phyloP scores from a whole-genome alignment of 768 basidiomycete genomes.

The Boletus pseudopeckii region DNA sequence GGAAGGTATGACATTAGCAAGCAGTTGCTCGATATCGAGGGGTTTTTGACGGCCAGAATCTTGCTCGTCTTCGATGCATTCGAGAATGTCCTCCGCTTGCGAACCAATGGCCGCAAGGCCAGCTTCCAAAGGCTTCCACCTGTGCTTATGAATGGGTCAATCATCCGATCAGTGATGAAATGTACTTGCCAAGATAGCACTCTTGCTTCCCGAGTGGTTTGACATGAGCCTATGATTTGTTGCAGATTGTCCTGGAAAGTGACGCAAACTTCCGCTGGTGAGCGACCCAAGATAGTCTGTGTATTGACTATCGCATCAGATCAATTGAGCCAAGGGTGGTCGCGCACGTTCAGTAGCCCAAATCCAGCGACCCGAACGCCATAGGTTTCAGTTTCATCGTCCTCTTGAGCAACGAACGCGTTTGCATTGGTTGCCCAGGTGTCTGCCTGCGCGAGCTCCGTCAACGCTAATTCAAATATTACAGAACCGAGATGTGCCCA shows the following conservation, averaged over 20 bases:
- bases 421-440: constrained; percentile 89
- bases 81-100: constrained; percentile 70
- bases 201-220: constrained; percentile 51
- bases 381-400: constrained; percentile 83
- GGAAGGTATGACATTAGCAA: constrained; percentile 76
- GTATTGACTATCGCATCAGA: constrained; percentile 3
- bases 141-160: constrained; percentile 27
- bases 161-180: not conserved
- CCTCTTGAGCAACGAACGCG: constrained; percentile 90
- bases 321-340: not conserved
- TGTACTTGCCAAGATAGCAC: constrained; percentile 58
- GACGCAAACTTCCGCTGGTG: constrained; percentile 45
- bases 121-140: constrained; percentile 94
- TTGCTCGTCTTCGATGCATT: constrained; percentile 73
- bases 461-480: not conserved
- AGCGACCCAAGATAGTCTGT: constrained; percentile 59
- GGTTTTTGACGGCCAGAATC: constrained; percentile 58
- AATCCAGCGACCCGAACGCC: constrained; percentile 81
- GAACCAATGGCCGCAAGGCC: constrained; percentile 79
- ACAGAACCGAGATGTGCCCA: constrained; percentile 34
- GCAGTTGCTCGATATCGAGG: constrained; percentile 75
- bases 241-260: constrained; percentile 55
- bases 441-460: constrained; percentile 61
- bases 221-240: constrained; percentile 55
- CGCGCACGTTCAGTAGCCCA: constrained; percentile 71